phyloP scores from a whole-genome alignment of 805 yeast genomes.

The Spathaspora sp. region DNA sequence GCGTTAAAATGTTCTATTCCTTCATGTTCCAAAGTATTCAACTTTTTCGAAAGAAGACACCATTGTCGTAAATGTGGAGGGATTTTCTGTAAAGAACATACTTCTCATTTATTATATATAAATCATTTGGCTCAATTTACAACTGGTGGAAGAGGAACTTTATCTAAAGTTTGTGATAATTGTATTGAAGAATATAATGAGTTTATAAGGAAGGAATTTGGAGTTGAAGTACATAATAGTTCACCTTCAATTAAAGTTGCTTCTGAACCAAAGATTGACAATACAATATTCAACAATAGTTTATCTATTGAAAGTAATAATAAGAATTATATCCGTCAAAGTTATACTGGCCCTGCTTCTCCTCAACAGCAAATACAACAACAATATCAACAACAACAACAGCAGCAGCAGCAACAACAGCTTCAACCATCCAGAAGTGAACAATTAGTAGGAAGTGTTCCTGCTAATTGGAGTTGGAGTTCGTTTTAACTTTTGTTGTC shows the following conservation, averaged over 20 bases:
- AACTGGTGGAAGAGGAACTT: constrained; percentile 63
- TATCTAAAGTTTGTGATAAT: constrained; percentile 65
- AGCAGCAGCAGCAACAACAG: not conserved
- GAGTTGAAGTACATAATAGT: constrained; percentile 9
- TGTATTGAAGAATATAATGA: constrained; percentile 63
- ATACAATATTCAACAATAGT: not conserved
- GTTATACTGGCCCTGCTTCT: not conserved
- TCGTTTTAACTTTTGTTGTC: constrained; percentile 37
- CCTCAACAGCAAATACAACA: not conserved
- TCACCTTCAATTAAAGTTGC: not conserved
- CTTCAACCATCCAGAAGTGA: constrained; percentile 15
- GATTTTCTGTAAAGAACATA: constrained; percentile 69
- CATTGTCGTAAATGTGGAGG: constrained; percentile 88
- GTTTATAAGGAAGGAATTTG: constrained; percentile 41
- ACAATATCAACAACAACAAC: not conserved
- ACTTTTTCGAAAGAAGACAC: constrained; percentile 75
- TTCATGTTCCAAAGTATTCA: constrained; percentile 61
- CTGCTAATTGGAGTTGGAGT: constrained; percentile 81
- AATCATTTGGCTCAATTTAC: constrained; percentile 59
- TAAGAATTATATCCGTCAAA: not conserved
- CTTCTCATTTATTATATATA: constrained; percentile 52
- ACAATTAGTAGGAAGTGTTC: constrained; percentile 46
- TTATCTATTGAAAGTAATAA: not conserved
- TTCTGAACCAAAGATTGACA: not conserved
- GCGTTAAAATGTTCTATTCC: constrained; percentile 57